These are phyloP conservation scores for Botrytis paeoniae DNA, from an alignment of 2,329 filamentous ascomycete species.

Conservation along the genomic window DNA sequence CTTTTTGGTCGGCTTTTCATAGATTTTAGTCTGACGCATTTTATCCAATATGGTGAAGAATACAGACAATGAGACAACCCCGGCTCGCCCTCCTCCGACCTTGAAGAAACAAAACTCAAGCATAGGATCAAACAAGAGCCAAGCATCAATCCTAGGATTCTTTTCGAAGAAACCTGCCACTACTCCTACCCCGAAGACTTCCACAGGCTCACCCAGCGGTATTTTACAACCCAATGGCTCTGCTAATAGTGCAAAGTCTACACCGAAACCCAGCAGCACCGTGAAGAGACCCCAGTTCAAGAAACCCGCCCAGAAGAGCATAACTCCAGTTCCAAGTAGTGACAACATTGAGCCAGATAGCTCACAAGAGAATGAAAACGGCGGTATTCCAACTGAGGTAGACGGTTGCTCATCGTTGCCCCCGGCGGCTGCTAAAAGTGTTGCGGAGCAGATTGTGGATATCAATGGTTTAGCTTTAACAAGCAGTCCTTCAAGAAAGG, in stretches of 20 bases:
- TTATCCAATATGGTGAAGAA: constrained; percentile 26
- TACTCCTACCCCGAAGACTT: constrained; percentile 35
- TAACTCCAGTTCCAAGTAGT: constrained; percentile 79
- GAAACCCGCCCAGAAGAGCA: constrained; percentile 39
- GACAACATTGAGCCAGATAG: constrained; percentile 66
- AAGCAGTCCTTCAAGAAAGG: constrained; percentile 80
- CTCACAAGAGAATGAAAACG: constrained; percentile 62
- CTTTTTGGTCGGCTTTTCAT: not conserved
- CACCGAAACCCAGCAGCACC: constrained; percentile 34
- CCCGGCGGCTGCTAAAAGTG: constrained; percentile 44
- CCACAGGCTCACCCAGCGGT: constrained; percentile 26
- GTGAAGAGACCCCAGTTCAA: constrained; percentile 44
- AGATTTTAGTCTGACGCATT: not conserved
- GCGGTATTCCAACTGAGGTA: constrained; percentile 44
- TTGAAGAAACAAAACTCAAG: constrained; percentile 38
- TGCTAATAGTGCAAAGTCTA: constrained; percentile 39
- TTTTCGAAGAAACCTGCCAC: constrained; percentile 59
- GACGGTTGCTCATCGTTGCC: constrained; percentile 49
- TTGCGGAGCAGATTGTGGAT: constrained; percentile 43
- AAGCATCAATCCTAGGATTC: constrained; percentile 75
- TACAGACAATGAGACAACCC: constrained; percentile 28
- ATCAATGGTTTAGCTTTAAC: constrained; percentile 43
- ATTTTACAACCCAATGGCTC: constrained; percentile 37
- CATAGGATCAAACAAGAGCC: constrained; percentile 50
- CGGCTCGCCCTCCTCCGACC: constrained; percentile 31